phyloP scores from a whole-genome alignment of 495 filamentous ascomycete genomes.

The Cladorrhinum samala region DNA sequence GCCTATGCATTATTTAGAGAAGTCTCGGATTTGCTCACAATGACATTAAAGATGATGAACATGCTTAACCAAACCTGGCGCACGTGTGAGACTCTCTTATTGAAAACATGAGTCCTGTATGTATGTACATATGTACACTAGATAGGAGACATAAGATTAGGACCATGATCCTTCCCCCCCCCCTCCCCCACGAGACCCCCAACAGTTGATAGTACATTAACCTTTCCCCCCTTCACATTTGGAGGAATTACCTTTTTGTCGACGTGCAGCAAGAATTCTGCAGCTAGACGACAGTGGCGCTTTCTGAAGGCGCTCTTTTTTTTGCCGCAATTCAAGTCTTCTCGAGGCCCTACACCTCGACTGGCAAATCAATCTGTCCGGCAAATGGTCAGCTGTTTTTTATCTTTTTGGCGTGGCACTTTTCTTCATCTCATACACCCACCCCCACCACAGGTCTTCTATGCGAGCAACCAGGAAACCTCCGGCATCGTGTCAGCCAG shows the following conservation, averaged over 20 bases:
- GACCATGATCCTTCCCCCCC: too few species aligned
- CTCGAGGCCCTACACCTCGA: neutral
- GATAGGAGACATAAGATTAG: too few species aligned
- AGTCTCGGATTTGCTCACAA: too few species aligned
- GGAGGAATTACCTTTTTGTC: slow-evolving; percentile 19
- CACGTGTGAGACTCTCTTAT: too few species aligned
- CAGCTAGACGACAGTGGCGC: slow-evolving; percentile 22
- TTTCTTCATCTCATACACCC: too few species aligned
- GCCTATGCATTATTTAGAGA: too few species aligned
- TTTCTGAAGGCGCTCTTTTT: neutral
- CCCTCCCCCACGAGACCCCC: too few species aligned
- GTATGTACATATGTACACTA: too few species aligned
- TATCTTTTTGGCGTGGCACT: too few species aligned
- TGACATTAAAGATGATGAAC: too few species aligned
- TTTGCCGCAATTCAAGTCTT: slow-evolving; percentile 7
- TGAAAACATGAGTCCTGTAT: too few species aligned
- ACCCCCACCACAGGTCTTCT: neutral
- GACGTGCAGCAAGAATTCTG: slow-evolving; percentile 19
- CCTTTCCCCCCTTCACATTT: slow-evolving; percentile 9
- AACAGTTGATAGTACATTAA: neutral
- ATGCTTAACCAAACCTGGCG: too few species aligned
- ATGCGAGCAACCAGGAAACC: neutral
- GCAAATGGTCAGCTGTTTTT: slow-evolving; percentile 17
- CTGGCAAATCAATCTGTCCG: slow-evolving; percentile 13
- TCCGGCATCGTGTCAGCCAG: neutral